Percentiles rank a stretch among this genome's conserved stretches.
Evolutionary conservation across 2,329 filamentous ascomycete species (phyloP).

Genomic region (Monilinia laxa): DNA sequence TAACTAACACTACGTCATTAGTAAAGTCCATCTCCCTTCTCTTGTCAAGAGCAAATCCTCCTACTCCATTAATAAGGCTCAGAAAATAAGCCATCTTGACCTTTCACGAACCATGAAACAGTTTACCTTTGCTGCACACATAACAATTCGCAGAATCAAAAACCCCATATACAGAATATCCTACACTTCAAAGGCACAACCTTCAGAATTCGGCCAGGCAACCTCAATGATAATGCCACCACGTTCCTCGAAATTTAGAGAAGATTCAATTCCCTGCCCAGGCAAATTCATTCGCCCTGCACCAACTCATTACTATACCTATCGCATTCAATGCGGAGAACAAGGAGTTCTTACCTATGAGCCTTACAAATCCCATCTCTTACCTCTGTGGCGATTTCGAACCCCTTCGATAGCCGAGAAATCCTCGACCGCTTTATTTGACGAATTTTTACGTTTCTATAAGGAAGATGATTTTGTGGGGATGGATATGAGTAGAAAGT

Average conservation of each 20-base stretch:
- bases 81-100: background rate
- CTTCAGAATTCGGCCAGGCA: background rate
- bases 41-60: background rate
- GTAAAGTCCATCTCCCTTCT: background rate
- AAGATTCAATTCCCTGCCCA: background rate
- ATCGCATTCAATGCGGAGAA: conserved; percentile 57
- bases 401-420: conserved; percentile 51
- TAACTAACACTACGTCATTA: conserved; percentile 1
- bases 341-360: conserved; percentile 61
- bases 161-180: background rate
- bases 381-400: conserved; percentile 61
- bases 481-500: conserved; percentile 64
- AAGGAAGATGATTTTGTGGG: conserved; percentile 56
- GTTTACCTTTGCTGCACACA: background rate
- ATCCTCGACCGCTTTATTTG: conserved; percentile 51
- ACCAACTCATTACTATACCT: conserved; percentile 4
- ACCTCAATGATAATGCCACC: background rate
- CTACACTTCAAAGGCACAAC: background rate
- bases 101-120: background rate
- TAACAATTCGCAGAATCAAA: background rate
- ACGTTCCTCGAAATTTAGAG: background rate
- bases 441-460: conserved; percentile 54
- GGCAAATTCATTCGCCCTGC: conserved; percentile 5
- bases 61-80: no score
- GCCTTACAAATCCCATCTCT: conserved; percentile 60